Base-by-base conservation (phyloP, 2,329 filamentous ascomycete species). In the Ceratocystis alfenasii region DNA sequence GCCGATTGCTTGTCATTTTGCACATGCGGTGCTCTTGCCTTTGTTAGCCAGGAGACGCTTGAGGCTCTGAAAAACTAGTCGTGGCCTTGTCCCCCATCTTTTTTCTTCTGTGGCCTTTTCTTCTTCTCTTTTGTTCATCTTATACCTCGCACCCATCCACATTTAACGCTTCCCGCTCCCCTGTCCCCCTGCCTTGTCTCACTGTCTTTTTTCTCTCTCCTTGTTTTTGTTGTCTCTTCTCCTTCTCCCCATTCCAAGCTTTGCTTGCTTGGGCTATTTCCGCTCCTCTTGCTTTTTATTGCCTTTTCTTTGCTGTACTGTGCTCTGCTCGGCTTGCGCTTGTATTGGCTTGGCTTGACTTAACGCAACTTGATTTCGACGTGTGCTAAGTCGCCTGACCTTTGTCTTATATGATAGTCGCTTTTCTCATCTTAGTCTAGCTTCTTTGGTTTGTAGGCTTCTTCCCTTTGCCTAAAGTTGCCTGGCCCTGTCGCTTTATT, bases 351-450 rank as follows among this genome's bases (percentile, higher is more conserved):
- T 20, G 60, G 46, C n/a, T 20, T 20, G 60, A 62, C 44, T 48
- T 15, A 15, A 41, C 3, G 10, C 36, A 41, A 15, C 36, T 41
- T 61, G 30, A 36, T 28, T 61, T 22, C n/a, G 7, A 53, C 28
- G 28, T 8, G 20, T n/a, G n/a, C 22, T 22, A 44, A 48, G 60
- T 62, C 60, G 44, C 60, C 60, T 59, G 28, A 36, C 55, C 55
- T 33, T 59, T 59, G 55, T 59, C 28, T 36, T 59, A n/a, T 62
- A n/a, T 62, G 28, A 62, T 45, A 33, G 17, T 59, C 55, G 28
- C 28, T 44, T 62, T 62, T 25, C 45, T 62, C 30, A 44, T 48
- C 60, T 62, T 48, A 17, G 41, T 44, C 20, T 45, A 28, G 41
- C 17, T 44, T 48, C 10, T 33, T 41, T 45, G 22, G 8, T 25